Evolutionary conservation across 1,284 basidiomycete genomes (phyloP), one percentile per base, ranked within the genome.

Genomic region (Ustilago hordei): DNA sequence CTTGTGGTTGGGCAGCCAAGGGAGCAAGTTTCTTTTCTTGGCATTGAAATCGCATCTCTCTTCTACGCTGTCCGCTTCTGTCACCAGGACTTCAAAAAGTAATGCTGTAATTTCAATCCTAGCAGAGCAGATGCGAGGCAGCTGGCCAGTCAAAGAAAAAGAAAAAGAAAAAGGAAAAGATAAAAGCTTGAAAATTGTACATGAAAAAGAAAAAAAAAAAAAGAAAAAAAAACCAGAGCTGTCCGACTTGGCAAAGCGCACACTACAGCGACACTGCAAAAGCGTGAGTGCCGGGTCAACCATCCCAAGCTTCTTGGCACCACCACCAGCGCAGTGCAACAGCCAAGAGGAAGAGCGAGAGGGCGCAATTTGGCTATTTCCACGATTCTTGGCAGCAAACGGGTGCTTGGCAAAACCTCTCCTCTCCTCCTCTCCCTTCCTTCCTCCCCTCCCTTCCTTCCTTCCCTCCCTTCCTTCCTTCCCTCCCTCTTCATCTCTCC

Each of bases 281-380:
- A 28, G 31, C 31, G 28, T 50, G 13, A 50, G 48, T 50, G 48
- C 48, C 43, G n/a, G 43, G 43, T n/a, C 43, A 45, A 45, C 43
- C 36, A 23, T n/a, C n/a, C 48, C 48, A 50, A 50, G 48, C 48
- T 50, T 50, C 48, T 50, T 50, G 48, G 48, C 48, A 32, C 32
- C 48, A 28, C 31, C 48, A 11, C 13, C 39, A 45, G 43, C 43
- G 39, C 39, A 11, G 13, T 7, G n/a, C n/a, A n/a, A 19, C 43
- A 45, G 43, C n/a, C 43, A 45, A 45, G 19, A 23, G 2, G 23
- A 45, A 19, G 7, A 45, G 43, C 17, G 43, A 15, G 13, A 15
- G 15, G 9, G 11, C 4, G n/a, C 43, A 45, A 45, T 45, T 19
- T 45, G 17, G 11, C 43, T 45, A 19, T 45, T 19, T 45, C 43